Conservation (phyloP, 257 asterid genomes). For the Lithospermum erythrorhizon region DNA sequence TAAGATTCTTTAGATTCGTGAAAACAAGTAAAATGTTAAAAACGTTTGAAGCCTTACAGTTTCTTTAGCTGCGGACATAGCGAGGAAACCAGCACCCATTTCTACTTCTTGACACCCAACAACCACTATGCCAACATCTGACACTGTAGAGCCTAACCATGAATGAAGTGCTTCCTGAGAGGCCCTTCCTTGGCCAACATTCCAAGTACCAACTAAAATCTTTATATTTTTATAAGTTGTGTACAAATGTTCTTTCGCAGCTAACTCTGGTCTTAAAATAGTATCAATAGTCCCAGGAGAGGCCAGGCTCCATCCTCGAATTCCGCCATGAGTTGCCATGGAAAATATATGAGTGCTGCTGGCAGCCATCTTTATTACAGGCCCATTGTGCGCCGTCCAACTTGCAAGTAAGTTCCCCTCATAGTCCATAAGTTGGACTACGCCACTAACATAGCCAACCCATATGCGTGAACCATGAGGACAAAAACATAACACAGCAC, state of each 20-base stretch:
- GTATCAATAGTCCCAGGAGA: constrained; percentile 78
- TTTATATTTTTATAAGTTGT: constrained; percentile 44
- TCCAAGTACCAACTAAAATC: constrained; percentile 87
- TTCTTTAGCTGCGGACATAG: constrained; percentile 99
- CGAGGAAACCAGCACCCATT: constrained; percentile 99
- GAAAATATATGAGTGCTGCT: constrained; percentile 60
- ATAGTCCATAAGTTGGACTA: constrained; percentile 65
- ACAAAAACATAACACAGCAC: constrained; percentile 65
- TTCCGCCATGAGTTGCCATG: constrained; percentile 94
- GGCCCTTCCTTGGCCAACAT: constrained; percentile 92
- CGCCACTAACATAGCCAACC: constrained; percentile 82
- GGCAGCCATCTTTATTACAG: constrained; percentile 51
- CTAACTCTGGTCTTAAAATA: constrained; percentile 43
- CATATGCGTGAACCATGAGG: constrained; percentile 61
- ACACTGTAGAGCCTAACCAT: constrained; percentile 69
- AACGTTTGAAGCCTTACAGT: constrained; percentile 41
- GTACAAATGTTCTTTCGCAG: constrained; percentile 37
- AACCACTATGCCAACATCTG: constrained; percentile 74
- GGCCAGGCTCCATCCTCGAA: constrained; percentile 87
- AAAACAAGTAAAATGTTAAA: not conserved
- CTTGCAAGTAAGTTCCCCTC: constrained; percentile 60
- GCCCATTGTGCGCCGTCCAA: constrained; percentile 83
- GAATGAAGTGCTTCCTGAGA: constrained; percentile 76
- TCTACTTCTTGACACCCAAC: constrained; percentile 97
- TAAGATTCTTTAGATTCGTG: not conserved